A percentile compares a stretch with the other conserved stretches of the same genome.
Conservation (phyloP, 2,329 filamentous ascomycete species). For the Coniosporium tulheliwenetii region DNA sequence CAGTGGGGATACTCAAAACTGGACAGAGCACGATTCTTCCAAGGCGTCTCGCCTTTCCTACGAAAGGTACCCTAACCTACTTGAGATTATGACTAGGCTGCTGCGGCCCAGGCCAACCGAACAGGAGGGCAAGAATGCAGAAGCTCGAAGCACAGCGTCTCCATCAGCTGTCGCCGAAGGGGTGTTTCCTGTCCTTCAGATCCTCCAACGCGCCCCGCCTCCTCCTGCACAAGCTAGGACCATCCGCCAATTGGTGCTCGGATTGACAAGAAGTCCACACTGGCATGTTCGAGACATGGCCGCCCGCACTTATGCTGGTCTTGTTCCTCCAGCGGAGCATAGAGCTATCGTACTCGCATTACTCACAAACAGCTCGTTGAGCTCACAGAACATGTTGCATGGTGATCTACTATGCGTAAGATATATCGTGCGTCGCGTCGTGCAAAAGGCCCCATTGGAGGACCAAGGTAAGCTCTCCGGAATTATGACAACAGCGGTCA, state of each 20-base stretch:
- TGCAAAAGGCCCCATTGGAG: background rate
- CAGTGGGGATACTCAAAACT: constrained; percentile 47
- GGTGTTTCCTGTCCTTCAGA: constrained; percentile 71
- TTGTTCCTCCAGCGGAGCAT: constrained; percentile 9
- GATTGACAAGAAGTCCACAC: constrained; percentile 50
- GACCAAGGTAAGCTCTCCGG: background rate
- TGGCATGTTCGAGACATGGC: constrained; percentile 78
- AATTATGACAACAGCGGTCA: too few species aligned
- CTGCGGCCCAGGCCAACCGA: constrained; percentile 21
- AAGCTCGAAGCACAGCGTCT: constrained; percentile 7
- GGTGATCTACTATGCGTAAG: constrained; percentile 14
- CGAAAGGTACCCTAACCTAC: constrained; percentile 50
- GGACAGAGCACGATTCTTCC: constrained; percentile 31
- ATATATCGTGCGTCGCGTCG: constrained; percentile 5
- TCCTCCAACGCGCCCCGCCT: constrained; percentile 56
- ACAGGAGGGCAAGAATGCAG: constrained; percentile 8
- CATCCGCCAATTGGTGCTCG: constrained; percentile 42
- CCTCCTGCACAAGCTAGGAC: constrained; percentile 39
- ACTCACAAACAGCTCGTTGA: constrained; percentile 1
- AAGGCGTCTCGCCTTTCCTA: constrained; percentile 46
- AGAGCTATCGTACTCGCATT: constrained; percentile 1
- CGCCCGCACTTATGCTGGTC: constrained; percentile 45
- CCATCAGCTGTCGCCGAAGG: constrained; percentile 34
- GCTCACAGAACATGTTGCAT: constrained; percentile 15
- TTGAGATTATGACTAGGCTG: constrained; percentile 46